Evolutionary conservation across 2,329 filamentous ascomycete species (phyloP), one percentile per base, ranked within the genome.

Genomic region (Colletotrichum truncatum): DNA sequence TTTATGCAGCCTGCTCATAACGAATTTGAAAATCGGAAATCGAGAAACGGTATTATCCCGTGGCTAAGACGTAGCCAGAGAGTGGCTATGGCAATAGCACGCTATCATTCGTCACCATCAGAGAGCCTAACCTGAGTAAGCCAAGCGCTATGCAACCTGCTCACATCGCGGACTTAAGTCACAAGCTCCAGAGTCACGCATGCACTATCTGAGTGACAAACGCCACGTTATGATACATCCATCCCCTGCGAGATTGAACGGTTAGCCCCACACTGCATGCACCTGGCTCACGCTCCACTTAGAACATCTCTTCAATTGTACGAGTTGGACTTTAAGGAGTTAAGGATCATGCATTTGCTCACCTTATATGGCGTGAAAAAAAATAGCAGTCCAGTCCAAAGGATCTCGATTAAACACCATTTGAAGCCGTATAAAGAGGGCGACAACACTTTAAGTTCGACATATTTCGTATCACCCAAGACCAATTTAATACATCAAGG

Each of bases 61-160:
- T n/a, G 25, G 32, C 25, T 36, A 26, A 28, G 48, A 26, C 48
- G 48, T 26, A 32, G 41, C 9, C 6, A 52, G 48, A 52, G 25
- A 52, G 26, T 18, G 39, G 39, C 18, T 21, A 26, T 16, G 10
- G 9, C 8, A 30, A 51, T 16, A 8, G 12, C 28, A 30, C 8
- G 16, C 32, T 21, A 23, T 52, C 26, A 43, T 54, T 61, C 41
- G 62, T 25, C 11, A 16, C 34, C 38, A 30, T 30, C 67, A 11
- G 25, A 11, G 30, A 10, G 18, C 34, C 48, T 23, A 30, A 21
- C 48, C 68, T 25, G 53, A 66, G 25, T 25, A 65, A 49, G 56
- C 68, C 69, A 76, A 74, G 73, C 58, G 66, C 72, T 67, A 77
- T 79, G 77, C 76, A 77, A 62, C 64, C 72, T 74, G 76, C 76